Conservation (phyloP, 352 stramenopile genomes). For the Phytopythium sindhum region DNA sequence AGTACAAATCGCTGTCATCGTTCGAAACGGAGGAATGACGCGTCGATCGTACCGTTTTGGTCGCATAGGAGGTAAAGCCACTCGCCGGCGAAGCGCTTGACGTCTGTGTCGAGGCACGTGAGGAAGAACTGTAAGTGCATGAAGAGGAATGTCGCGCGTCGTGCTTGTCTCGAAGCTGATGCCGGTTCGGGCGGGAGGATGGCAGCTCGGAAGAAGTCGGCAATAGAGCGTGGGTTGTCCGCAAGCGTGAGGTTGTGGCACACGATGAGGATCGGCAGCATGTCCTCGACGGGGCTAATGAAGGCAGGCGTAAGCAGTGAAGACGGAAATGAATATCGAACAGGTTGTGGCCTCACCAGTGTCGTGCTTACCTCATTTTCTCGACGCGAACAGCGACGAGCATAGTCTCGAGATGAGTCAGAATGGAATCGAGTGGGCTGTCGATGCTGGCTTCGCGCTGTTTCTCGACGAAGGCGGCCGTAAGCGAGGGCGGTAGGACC, state of each 20-base stretch:
- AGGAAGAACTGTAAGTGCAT: slow-evolving; percentile 69
- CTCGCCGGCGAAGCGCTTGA: slow-evolving; percentile 66
- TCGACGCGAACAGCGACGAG: slow-evolving; percentile 54
- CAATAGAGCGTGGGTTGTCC: slow-evolving; percentile 18
- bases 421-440: slow-evolving; percentile 20
- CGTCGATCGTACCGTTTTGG: slow-evolving; percentile 50
- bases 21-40: background rate
- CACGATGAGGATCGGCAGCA: slow-evolving; percentile 60
- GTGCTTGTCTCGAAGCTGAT: background rate
- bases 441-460: slow-evolving; percentile 14
- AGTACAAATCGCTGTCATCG: background rate
- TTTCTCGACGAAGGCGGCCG: slow-evolving; percentile 43
- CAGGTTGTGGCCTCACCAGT: background rate
- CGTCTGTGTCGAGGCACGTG: slow-evolving; percentile 64
- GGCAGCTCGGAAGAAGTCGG: slow-evolving; percentile 35
- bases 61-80: slow-evolving; percentile 73
- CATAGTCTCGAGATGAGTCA: slow-evolving; percentile 53
- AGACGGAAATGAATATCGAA: background rate
- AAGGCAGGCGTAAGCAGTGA: background rate
- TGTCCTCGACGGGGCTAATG: slow-evolving; percentile 31
- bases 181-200: slow-evolving; percentile 22
- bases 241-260: slow-evolving; percentile 57
- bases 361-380: slow-evolving; percentile 38
- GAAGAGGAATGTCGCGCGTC: slow-evolving; percentile 36
- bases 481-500: slow-evolving; percentile 38